phyloP scores from a whole-genome alignment of 2,329 filamentous ascomycete genomes.

The Colletotrichum lupini region DNA sequence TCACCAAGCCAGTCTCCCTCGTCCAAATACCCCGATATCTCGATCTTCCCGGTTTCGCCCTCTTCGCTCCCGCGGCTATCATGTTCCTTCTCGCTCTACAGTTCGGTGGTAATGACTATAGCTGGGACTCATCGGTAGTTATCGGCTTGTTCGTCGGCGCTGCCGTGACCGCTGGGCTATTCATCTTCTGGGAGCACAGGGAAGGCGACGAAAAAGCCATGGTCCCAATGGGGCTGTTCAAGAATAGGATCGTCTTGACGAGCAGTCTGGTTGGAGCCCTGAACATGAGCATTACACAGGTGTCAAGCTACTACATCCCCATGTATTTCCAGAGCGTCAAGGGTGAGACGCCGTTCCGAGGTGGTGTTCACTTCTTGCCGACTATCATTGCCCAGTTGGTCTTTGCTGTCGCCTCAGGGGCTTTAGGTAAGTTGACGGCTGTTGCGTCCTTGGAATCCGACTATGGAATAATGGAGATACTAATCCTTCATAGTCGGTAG shows the following conservation, averaged over 20 bases:
- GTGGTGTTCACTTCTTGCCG: conserved; percentile 54
- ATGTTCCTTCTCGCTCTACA: conserved; percentile 58
- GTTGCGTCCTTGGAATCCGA: neutral
- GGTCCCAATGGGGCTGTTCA: conserved; percentile 58
- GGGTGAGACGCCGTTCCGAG: conserved; percentile 48
- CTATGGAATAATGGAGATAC: neutral
- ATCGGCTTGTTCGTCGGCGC: conserved; percentile 55
- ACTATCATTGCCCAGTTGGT: conserved; percentile 51
- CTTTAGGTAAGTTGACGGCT: conserved; percentile 40
- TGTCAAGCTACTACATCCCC: conserved; percentile 59
- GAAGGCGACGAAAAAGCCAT: conserved; percentile 58
- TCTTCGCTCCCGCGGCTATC: conserved; percentile 55
- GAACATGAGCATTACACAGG: conserved; percentile 55
- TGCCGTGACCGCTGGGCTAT: conserved; percentile 45
- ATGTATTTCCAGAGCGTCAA: conserved; percentile 64
- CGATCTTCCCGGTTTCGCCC: conserved; percentile 53
- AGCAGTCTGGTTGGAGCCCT: conserved; percentile 54
- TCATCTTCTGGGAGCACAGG: conserved; percentile 54
- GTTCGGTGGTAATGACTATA: conserved; percentile 51
- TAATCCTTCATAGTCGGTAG: conserved; percentile 41
- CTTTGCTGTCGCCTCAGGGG: conserved; percentile 48
- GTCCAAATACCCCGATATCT: conserved; percentile 46
- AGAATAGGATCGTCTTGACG: conserved; percentile 54
- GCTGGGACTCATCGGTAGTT: conserved; percentile 51
- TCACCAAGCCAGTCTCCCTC: conserved; percentile 43